phyloP scores from a whole-genome alignment of 306 rosid genomes.

The Quercus glauca region DNA sequence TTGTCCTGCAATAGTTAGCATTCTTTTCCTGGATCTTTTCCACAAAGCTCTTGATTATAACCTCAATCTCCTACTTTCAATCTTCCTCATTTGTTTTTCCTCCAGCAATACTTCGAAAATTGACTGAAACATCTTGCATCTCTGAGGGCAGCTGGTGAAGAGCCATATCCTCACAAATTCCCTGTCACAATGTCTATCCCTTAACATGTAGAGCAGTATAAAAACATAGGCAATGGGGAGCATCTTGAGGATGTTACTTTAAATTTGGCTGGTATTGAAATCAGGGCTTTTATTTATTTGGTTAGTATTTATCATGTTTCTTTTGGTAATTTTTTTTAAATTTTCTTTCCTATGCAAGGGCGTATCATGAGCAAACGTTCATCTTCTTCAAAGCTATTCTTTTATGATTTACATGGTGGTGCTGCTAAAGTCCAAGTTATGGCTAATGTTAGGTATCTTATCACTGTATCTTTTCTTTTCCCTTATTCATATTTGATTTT shows the following conservation, averaged over 20 bases:
- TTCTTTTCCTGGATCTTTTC: neutral
- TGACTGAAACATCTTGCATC: constrained; percentile 62
- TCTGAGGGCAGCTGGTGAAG: constrained; percentile 48
- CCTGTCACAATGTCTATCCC: constrained; percentile 45
- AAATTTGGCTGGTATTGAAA: constrained; percentile 62
- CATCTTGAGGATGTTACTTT: constrained; percentile 63
- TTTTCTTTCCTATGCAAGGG: constrained; percentile 28
- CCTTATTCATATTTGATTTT: neutral
- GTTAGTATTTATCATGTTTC: neutral
- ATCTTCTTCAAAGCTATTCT: constrained; percentile 66
- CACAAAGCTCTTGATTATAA: neutral
- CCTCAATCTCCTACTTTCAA: neutral
- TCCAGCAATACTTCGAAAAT: constrained; percentile 82
- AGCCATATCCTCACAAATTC: constrained; percentile 89
- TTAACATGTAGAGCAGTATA: constrained; percentile 48
- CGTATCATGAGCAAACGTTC: constrained; percentile 67
- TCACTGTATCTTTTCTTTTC: neutral
- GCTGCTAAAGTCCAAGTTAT: constrained; percentile 77
- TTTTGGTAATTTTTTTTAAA: neutral
- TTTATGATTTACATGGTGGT: constrained; percentile 69
- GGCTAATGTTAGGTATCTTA: constrained; percentile 77
- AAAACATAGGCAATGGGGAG: constrained; percentile 56
- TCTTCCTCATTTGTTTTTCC: constrained; percentile 9
- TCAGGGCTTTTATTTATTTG: neutral
- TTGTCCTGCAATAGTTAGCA: neutral